These are phyloP conservation scores for Apiospora hydei DNA, from an alignment of 2,329 filamentous ascomycete species.

Conservation along the genomic window DNA sequence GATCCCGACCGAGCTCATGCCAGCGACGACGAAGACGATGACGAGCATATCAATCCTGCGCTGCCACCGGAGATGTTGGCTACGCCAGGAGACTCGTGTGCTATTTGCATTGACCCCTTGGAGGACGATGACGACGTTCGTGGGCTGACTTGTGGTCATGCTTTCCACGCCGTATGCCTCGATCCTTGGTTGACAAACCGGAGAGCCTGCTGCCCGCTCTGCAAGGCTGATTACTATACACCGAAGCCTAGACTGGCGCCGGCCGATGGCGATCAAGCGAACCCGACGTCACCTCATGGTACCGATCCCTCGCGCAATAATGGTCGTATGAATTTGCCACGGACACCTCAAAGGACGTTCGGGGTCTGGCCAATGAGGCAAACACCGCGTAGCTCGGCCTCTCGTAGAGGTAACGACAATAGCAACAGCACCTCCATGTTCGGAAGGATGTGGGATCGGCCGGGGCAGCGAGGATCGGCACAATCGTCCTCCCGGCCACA, in stretches of 20 bases:
- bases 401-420: constrained; percentile 19
- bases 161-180: constrained; percentile 94
- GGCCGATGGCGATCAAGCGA: constrained; percentile 49
- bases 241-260: constrained; percentile 79
- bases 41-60: constrained; percentile 84
- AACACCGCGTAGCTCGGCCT: constrained; percentile 37
- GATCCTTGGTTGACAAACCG: constrained; percentile 96
- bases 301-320: constrained; percentile 47
- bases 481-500: constrained; percentile 5
- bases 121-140: constrained; percentile 97
- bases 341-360: constrained; percentile 48
- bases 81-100: constrained; percentile 89
- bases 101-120: constrained; percentile 92
- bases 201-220: constrained; percentile 93
- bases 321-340: constrained; percentile 57
- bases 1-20: constrained; percentile 36
- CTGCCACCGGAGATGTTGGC: constrained; percentile 81
- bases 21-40: constrained; percentile 70
- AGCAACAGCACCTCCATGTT: constrained; percentile 12
- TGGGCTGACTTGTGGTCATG: constrained; percentile 94
- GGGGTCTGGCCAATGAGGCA: constrained; percentile 43
- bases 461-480: constrained; percentile 3
- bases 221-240: constrained; percentile 97
- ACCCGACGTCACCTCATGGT: constrained; percentile 37
- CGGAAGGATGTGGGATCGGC: constrained; percentile 18